phyloP scores from a whole-genome alignment of 164 flowering plant species.

The Chimonanthus praecox region DNA sequence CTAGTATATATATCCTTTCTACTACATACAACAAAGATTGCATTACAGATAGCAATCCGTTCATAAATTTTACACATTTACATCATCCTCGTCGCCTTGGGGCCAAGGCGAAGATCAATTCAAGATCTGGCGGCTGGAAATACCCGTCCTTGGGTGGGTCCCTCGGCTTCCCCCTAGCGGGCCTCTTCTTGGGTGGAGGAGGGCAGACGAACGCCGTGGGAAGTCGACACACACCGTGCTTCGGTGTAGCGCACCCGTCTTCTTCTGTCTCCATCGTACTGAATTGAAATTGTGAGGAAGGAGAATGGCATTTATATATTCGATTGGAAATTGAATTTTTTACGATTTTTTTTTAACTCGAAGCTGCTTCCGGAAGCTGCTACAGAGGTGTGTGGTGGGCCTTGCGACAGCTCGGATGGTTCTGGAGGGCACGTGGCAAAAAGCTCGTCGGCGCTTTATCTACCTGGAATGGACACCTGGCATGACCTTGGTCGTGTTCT shows the following conservation, averaged over 20 bases:
- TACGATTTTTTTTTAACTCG: neutral
- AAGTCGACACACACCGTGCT: conserved; percentile 19
- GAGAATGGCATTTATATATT: neutral
- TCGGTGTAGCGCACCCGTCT: conserved; percentile 48
- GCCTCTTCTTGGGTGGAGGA: conserved; percentile 35
- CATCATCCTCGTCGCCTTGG: neutral
- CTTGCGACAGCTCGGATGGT: neutral
- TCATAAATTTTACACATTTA: too few species aligned
- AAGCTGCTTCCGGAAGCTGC: conserved; percentile 4
- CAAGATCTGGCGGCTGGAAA: conserved; percentile 53
- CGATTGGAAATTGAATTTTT: neutral
- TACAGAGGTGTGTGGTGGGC: neutral
- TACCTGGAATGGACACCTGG: conserved; percentile 1
- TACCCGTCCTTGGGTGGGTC: conserved; percentile 47
- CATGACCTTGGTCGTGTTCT: neutral
- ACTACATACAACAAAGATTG: too few species aligned
- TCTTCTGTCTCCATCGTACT: neutral
- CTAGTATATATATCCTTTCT: too few species aligned
- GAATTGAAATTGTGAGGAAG: neutral
- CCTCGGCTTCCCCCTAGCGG: conserved; percentile 9
- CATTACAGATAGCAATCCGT: too few species aligned
- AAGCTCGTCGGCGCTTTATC: neutral
- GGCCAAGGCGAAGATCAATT: conserved; percentile 4
- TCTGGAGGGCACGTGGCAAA: neutral
- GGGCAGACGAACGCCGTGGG: conserved; percentile 26